Evolutionary conservation across 129 eudicot genomes (phyloP).

Genomic region (Cynara cardunculus): DNA sequence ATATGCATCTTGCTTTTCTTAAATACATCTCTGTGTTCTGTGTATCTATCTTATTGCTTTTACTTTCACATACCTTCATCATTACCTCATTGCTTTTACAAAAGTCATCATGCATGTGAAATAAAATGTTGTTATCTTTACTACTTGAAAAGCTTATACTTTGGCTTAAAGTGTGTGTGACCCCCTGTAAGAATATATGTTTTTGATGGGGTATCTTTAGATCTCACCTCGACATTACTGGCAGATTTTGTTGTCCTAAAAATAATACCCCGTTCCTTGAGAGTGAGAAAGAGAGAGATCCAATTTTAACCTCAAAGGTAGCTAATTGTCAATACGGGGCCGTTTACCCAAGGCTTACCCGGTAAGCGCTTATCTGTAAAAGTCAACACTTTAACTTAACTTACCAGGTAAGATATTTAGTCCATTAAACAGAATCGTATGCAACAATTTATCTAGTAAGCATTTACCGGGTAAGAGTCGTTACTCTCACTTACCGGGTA

Average conservation of each 20-base stretch:
- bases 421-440: too few relatives aligned
- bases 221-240: background rate
- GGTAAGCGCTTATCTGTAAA: too few relatives aligned
- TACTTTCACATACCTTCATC: slow-evolving; percentile 5
- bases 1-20: background rate
- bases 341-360: too few relatives aligned
- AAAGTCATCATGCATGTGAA: slow-evolving; percentile 20
- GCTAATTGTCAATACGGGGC: too few relatives aligned
- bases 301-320: too few relatives aligned
- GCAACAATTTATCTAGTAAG: too few relatives aligned
- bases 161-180: slow-evolving; percentile 9
- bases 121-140: slow-evolving; percentile 14
- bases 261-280: background rate
- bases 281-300: background rate
- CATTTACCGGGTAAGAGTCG: too few relatives aligned
- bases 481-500: too few relatives aligned
- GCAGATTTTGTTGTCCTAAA: background rate
- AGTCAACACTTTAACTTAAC: too few relatives aligned
- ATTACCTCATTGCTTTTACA: background rate
- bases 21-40: background rate
- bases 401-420: too few relatives aligned
- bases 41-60: slow-evolving; percentile 5
- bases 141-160: slow-evolving; percentile 16
- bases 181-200: background rate
- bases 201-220: background rate